Evolutionary conservation across 805 yeast species (phyloP), one percentile per base, ranked within the genome.

Genomic region (Myxozyma neotropica): DNA sequence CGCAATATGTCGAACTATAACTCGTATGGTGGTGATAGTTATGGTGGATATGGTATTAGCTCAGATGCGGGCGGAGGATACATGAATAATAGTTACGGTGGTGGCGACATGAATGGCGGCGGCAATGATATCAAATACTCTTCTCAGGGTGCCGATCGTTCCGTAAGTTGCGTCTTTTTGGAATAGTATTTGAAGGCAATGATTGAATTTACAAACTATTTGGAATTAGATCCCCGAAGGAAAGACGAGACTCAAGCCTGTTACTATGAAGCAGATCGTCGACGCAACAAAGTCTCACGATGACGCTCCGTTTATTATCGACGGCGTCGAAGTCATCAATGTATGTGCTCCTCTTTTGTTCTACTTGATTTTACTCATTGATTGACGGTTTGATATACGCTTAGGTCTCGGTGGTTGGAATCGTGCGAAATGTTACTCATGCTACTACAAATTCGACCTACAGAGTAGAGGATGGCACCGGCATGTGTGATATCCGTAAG

Each of bases 401-500:
- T n/a, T n/a, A 78, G 70, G 83, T 84, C 10, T 77, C 83, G 63
- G 50, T 85, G 59, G 81, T 86, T 12, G 90, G 87, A 0, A 78
- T 82, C 15, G 74, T 86, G 12, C 75, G 87, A 58, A 79, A 80
- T 52, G 79, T 83, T 2, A 75, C 78, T 40, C 75, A 74, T 44
- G 51, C 35, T 27, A 75, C 84, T 2, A 77, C 82, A 29, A 77
- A 81, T 7, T 70, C 80, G 23, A 71, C 73, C 5, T 70, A 83
- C 57, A 77, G 80, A 13, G 66, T 87, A 10, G 89, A 85, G 68
- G 92, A 87, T 71, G 88, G 89, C 13, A 84, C 91, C 0, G 89
- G 89, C 1, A 67, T 77, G 0, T 71, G 80, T 13, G 83, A 82
- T n/a, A 76, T 84, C 57, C 75, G 82, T 57, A 76, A 78, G 58